Conservation (phyloP, 1,284 basidiomycete species). For the Tylopilus sp. region DNA sequence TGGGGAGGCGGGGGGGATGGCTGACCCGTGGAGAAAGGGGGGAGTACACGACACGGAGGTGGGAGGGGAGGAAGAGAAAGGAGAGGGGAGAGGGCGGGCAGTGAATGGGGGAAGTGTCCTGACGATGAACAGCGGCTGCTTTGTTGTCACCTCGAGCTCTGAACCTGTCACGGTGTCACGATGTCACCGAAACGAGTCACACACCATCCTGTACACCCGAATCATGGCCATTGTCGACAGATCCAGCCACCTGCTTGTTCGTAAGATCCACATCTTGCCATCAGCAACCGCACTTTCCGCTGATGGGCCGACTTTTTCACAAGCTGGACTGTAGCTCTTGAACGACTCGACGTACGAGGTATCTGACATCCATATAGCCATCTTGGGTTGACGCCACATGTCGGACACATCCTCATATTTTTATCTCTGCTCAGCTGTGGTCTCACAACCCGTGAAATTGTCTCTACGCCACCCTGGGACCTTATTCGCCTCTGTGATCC, state of each 20-base stretch:
- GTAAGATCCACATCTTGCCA: background rate
- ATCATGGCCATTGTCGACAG: background rate
- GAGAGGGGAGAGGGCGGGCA: background rate
- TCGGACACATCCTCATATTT: slow-evolving; percentile 1
- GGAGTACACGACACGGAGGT: background rate
- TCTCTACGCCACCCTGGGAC: background rate
- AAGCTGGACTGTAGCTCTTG: background rate
- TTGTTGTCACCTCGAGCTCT: slow-evolving; percentile 24
- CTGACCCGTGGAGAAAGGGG: background rate
- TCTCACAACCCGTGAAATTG: background rate
- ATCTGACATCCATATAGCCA: slow-evolving; percentile 3
- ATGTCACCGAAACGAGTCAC: slow-evolving; percentile 5
- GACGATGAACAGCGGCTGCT: slow-evolving; percentile 23
- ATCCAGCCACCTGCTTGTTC: background rate
- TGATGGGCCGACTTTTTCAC: background rate
- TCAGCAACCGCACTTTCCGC: background rate
- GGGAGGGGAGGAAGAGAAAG: background rate
- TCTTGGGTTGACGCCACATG: slow-evolving; percentile 8
- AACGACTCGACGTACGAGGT: background rate
- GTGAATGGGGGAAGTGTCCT: slow-evolving; percentile 16
- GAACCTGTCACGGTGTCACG: slow-evolving; percentile 24
- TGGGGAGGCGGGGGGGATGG: background rate
- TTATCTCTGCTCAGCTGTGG: background rate
- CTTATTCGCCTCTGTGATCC: background rate
- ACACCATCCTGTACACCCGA: background rate